Base-by-base conservation (phyloP, 805 yeast species). In the Suhomyces prunicola region DNA sequence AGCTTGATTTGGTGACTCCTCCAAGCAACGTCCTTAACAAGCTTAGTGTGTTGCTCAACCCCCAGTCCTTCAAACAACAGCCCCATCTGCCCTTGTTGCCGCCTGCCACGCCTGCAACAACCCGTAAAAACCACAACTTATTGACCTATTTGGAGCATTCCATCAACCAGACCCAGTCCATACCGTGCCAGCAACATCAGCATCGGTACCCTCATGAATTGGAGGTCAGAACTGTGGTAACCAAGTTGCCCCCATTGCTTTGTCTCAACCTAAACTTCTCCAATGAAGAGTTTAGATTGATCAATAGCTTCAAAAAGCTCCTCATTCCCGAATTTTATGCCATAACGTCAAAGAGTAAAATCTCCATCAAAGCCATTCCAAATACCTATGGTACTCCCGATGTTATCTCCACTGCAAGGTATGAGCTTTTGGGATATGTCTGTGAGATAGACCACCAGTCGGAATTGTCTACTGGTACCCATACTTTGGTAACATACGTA, bases 341-440 rank as follows among this genome's bases (percentile, higher is more conserved):
- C 2, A 50, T 54, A 8, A 55, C 54, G 8, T 78, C 79, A 2
- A 67, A 72, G 22, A 72, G 70, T 29, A 71, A 72, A 29, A 70
- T 74, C 22, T 56, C 67, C 9, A 60, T 82, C 51, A 73, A 73
- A 48, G 65, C 73, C 5, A 23, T 42, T n/a, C 31, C 31, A 42
- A 23, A 13, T 13, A 23, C 46, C 4, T 42, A 13, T n/a, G 24
- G 24, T 17, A 23, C 46, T 7, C 46, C 27, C 6, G 46, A 42
- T 24, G 64, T 63, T 27, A 57, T 66, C 5, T 65, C 71, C 10
- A 68, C 65, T 35, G 67, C 68, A 22, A 81, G 79, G 60, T 88
- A 86, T 65, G 86, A 86, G 54, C 67, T 88, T 33, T 72, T 79
- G 47, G 93, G 93, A 0, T 85, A 79, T 60, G 88, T 88, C 19